phyloP scores from a whole-genome alignment of 257 asterid genomes.

The Solanum arcanum region DNA sequence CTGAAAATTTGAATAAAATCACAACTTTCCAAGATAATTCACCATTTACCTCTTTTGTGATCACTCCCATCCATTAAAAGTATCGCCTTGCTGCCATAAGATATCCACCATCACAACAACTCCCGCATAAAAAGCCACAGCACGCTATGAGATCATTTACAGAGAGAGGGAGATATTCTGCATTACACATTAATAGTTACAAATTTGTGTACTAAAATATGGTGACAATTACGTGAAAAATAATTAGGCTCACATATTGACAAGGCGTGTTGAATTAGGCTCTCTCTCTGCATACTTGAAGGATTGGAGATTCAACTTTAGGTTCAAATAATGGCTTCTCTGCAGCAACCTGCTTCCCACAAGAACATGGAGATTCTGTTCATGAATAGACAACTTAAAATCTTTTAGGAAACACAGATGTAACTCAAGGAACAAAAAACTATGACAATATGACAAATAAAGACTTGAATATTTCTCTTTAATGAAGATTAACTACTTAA shows the following conservation, averaged over 20 bases:
- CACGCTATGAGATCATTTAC: conserved; percentile 88
- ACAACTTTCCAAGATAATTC: too few species aligned
- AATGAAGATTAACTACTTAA: too few species aligned
- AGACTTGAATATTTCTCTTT: too few species aligned
- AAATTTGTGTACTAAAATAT: neutral
- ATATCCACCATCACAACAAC: conserved; percentile 88
- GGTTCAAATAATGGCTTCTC: conserved; percentile 19
- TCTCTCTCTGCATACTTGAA: neutral
- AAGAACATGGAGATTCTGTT: conserved; percentile 16
- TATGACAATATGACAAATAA: too few species aligned
- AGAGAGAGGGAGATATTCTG: conserved; percentile 64
- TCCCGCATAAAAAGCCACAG: conserved; percentile 85
- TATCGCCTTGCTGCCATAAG: conserved; percentile 80
- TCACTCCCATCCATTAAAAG: conserved; percentile 60
- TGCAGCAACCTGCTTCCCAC: conserved; percentile 24
- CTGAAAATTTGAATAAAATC: too few species aligned
- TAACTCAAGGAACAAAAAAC: too few species aligned
- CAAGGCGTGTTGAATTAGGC: neutral
- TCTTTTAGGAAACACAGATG: too few species aligned
- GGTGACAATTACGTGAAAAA: neutral
- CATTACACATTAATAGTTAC: neutral
- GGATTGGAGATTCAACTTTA: conserved; percentile 18
- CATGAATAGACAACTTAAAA: too few species aligned
- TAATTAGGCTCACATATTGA: neutral
- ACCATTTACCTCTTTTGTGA: conserved; percentile 58